Base-by-base conservation (phyloP, 208 protist genomes). In the Leishmania lainsoni region DNA sequence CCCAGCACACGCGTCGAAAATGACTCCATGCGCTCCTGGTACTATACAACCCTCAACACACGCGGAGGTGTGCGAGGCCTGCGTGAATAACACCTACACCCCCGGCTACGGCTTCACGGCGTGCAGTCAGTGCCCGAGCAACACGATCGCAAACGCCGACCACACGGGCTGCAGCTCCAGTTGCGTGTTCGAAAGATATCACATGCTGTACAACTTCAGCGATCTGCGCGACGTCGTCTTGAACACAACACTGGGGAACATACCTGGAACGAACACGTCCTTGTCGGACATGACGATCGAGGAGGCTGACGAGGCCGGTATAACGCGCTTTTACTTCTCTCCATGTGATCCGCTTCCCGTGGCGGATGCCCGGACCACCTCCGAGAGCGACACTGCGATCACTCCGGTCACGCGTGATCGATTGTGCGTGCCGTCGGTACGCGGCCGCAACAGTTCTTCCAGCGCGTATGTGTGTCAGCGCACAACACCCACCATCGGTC, bases 401-500 rank as follows among this genome's bases (percentile, higher is more conserved):
- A 17, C 56, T 16, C 32, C n/a, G 10, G 6, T 39, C 45, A 29
- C 29, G 17, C 26, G 52, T 0, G 70, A 75, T 48, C 26, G 45
- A 0, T n/a, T 59, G 6, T 82, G 79, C 29, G 59, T 82, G 61
- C 5, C 42, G 20, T 72, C 61, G 5, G 39, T 51, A 49, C 56
- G 8, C 45, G 35, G 35, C 35, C 70, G 68, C 79, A 82, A 82
- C 79, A 82, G 72, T 61, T 82, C 79, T 20, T 52, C 61, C 32
- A 78, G 68, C 61, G 79, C 79, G 54, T 78, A 78, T 39, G 58
- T 63, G 58, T 82, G 79, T 35, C 56, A 82, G 72, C 72, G 79
- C 32, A 71, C 51, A 26, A 74, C 59, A 35, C 49, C 59, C 16
- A 71, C 61, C 5, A 16, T 1, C 12, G 79, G 79, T 1, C 49